Percentiles rank a stretch among this genome's conserved stretches.
Evolutionary conservation across 345 rosid species (phyloP).

Genomic region (Noccaea caerulescens): DNA sequence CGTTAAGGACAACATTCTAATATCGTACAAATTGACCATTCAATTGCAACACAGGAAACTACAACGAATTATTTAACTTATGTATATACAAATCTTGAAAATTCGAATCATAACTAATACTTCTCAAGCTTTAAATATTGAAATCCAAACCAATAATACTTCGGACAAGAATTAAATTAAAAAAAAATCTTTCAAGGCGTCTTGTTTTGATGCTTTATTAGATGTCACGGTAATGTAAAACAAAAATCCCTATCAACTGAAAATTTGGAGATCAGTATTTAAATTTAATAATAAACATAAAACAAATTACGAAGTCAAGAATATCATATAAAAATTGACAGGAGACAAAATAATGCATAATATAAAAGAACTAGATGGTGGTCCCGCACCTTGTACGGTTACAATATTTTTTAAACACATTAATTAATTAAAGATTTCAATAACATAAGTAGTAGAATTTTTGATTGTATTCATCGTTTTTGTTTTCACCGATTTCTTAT

Average conservation of each 20-base stretch:
- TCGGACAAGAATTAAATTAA: neutral
- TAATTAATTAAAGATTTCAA: too few species aligned
- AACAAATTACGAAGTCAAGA: too few species aligned
- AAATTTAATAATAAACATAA: neutral
- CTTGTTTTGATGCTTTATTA: neutral
- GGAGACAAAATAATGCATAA: neutral
- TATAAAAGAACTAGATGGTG: too few species aligned
- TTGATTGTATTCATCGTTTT: too few species aligned
- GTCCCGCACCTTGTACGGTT: too few species aligned
- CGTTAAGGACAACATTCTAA: too few species aligned
- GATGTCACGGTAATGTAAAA: neutral
- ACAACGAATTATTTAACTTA: neutral
- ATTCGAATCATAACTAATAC: neutral
- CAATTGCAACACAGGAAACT: neutral
- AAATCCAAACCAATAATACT: neutral
- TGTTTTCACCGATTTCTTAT: too few species aligned
- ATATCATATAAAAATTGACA: neutral
- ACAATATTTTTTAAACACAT: too few species aligned
- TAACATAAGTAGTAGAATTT: too few species aligned
- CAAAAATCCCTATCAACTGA: too few species aligned
- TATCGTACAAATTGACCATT: neutral
- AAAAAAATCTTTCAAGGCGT: neutral
- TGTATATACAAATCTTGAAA: neutral
- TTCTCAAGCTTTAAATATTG: neutral
- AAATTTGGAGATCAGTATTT: too few species aligned